These are phyloP conservation scores for Aspergillus uvarum DNA, from an alignment of 2,329 filamentous ascomycete species.

Conservation along the genomic window DNA sequence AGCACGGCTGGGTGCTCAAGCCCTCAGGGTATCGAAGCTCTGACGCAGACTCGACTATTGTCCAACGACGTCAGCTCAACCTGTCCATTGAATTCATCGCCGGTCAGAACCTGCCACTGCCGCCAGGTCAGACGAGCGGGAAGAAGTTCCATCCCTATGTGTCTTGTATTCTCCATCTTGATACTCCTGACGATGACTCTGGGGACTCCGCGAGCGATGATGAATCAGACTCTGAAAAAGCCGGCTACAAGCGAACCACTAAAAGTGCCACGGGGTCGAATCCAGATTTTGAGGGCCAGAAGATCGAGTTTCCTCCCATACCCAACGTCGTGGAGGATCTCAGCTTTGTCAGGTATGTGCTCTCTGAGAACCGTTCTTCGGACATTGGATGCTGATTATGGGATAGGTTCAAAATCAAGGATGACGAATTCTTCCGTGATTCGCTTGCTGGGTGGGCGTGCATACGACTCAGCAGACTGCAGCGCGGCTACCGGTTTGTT, in stretches of 20 bases:
- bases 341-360: conserved; percentile 70
- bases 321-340: conserved; percentile 65
- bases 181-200: conserved; percentile 56
- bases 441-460: conserved; percentile 85
- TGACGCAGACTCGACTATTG: conserved; percentile 33
- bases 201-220: conserved; percentile 48
- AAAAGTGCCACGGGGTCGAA: conserved; percentile 57
- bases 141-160: conserved; percentile 71
- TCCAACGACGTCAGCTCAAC: conserved; percentile 58
- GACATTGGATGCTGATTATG: background rate
- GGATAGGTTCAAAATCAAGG: conserved; percentile 75
- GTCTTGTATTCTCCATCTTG: conserved; percentile 78
- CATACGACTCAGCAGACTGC: conserved; percentile 77
- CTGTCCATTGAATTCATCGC: conserved; percentile 72
- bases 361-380: conserved; percentile 13
- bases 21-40: conserved; percentile 66
- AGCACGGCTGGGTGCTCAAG: conserved; percentile 82
- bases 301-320: conserved; percentile 58
- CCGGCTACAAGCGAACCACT: conserved; percentile 60
- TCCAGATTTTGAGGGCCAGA: conserved; percentile 63
- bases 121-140: conserved; percentile 53
- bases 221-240: conserved; percentile 42
- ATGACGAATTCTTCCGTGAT: conserved; percentile 78
- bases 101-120: conserved; percentile 72
- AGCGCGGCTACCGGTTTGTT: conserved; percentile 73